phyloP scores from a whole-genome alignment of 225 moss, liverwort and hornwort species.

The Straminergon stramineum region DNA sequence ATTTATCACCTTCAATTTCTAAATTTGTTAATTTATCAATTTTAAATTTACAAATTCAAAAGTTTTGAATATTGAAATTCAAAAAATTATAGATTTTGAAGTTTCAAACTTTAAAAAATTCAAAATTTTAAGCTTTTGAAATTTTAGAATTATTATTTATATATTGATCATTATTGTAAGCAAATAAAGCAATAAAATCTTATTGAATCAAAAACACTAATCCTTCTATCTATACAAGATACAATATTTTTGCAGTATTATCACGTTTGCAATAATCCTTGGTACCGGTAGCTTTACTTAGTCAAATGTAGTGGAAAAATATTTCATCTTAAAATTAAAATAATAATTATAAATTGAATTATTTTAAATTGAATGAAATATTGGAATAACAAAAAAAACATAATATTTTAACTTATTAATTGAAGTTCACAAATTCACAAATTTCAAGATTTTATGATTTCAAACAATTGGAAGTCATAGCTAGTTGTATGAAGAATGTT shows the following conservation, averaged over 20 bases:
- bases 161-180: background rate
- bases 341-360: background rate
- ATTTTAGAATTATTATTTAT: background rate
- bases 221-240: background rate
- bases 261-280: accelerated
- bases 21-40: background rate
- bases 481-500: background rate
- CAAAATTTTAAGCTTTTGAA: accelerated
- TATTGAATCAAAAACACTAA: background rate
- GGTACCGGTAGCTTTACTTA: too few species aligned
- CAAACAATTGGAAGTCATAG: background rate
- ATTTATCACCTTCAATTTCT: background rate
- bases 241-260: accelerated
- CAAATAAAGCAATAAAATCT: accelerated
- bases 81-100: background rate
- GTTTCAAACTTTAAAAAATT: background rate
- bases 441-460: background rate
- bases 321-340: background rate
- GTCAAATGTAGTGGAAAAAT: background rate
- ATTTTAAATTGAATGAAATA: background rate
- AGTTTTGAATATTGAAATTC: background rate
- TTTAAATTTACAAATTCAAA: accelerated
- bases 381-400: accelerated
- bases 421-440: background rate
- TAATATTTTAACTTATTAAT: accelerated